Conservation (phyloP, 2,329 filamentous ascomycete species). For the Botrytis deweyae region DNA sequence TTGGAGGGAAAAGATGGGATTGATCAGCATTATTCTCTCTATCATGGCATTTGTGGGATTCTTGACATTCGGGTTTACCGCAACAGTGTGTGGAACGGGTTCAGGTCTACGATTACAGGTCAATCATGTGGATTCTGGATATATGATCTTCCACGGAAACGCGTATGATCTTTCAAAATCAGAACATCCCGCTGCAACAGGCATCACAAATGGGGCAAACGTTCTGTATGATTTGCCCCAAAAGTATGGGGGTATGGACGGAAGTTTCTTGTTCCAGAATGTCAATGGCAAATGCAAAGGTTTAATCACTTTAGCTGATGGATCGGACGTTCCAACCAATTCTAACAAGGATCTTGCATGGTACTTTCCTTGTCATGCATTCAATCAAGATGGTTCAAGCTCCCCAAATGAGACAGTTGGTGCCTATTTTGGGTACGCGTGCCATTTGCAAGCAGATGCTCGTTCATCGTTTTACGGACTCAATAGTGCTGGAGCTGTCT, state of each 20-base stretch:
- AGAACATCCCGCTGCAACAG: constrained; percentile 74
- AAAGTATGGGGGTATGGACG: constrained; percentile 84
- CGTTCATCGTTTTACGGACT: constrained; percentile 77
- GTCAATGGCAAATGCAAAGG: constrained; percentile 97
- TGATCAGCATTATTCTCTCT: constrained; percentile 87
- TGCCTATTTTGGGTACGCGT: constrained; percentile 82
- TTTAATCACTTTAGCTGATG: constrained; percentile 69
- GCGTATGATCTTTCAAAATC: constrained; percentile 82
- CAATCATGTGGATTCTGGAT: constrained; percentile 78
- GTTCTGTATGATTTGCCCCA: constrained; percentile 83
- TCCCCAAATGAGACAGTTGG: constrained; percentile 70
- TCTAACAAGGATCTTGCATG: constrained; percentile 74
- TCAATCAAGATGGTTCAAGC: constrained; percentile 90
- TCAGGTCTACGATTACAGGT: constrained; percentile 70
- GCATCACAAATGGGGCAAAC: constrained; percentile 72
- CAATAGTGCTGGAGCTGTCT: constrained; percentile 75
- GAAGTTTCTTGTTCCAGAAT: constrained; percentile 96
- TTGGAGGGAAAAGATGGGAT: constrained; percentile 96
- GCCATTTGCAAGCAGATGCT: constrained; percentile 72
- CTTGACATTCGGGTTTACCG: constrained; percentile 93
- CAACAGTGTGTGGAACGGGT: constrained; percentile 76
- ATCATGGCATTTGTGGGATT: constrained; percentile 92
- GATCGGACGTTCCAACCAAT: constrained; percentile 79
- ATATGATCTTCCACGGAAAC: constrained; percentile 94
- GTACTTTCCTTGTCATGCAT: constrained; percentile 93